Base-by-base conservation (phyloP, 805 yeast species). In the Saccharomycopsis schoenii region DNA sequence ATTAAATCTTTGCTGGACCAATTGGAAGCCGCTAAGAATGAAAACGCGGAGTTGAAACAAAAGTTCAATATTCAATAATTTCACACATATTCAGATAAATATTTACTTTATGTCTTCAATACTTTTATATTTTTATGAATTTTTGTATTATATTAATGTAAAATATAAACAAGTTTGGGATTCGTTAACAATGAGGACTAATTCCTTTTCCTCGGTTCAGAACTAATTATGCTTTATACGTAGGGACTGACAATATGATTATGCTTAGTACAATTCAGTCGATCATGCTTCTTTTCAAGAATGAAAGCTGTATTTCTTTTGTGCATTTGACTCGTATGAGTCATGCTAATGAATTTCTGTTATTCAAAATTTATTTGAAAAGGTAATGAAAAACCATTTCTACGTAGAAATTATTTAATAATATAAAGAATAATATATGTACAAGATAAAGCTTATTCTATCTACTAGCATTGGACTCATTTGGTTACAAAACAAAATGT, bases 1-100 rank as follows among this genome's bases (percentile, higher is more conserved):
- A 91, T 93, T 61, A 72, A 74, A 56, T 71, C 73, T 40, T 71
- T 86, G 59, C 73, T 74, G 36, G 64, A 65, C 8, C 77, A 78
- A 63, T 68, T 78, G 10, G 59, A 60, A 17, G 52, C 52, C 21
- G 29, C 52, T 24, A 47, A 47, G 34, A 24, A 47, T 25, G 52
- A 47, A 47, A 47, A 47, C 25, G 25, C 15, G 21, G 34, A 47
- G 34, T 47, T 47, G n/a, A 47, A 47, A 25, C 52, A 47, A 21
- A 47, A 47, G 12, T 47, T 19, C 21, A 47, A 47, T 24, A 47
- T 21, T 17, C 52, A 47, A 24, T 47, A 47, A 47, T 11, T 6
- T 11, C 21, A 21, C 21, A 25, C 52, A 47, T 47, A 47, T 47
- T 24, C 29, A 47, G 19, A 43, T 47, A 47, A 12, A 21, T 47